A percentile compares a stretch with the other conserved stretches of the same genome.
Evolutionary conservation across 768 basidiomycete genomes (phyloP).

Genomic region (Arthromyces matolae): DNA sequence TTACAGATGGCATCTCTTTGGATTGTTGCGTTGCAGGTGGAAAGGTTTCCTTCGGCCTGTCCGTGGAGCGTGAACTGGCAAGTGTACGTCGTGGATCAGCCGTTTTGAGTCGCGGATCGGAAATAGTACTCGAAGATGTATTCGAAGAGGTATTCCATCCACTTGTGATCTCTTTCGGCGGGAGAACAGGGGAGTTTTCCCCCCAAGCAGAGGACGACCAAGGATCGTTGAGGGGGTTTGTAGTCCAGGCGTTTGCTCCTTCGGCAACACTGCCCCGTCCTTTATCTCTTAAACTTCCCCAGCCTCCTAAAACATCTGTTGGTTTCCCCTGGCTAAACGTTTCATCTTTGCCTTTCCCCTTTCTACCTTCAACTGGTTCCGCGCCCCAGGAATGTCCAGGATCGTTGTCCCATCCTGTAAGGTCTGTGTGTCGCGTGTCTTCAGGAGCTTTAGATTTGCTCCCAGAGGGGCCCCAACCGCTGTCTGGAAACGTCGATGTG

Average conservation of each 20-base stretch:
- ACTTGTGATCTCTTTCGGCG: background rate
- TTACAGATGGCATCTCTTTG: background rate
- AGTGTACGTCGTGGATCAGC: background rate
- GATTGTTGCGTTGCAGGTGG: background rate
- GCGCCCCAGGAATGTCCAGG: slow-evolving; percentile 4
- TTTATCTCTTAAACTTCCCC: slow-evolving; percentile 1
- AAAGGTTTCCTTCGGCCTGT: background rate
- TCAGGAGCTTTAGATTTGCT: background rate
- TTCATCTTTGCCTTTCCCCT: background rate
- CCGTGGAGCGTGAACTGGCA: background rate
- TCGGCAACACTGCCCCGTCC: background rate
- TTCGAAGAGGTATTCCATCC: slow-evolving; percentile 3
- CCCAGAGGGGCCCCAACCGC: background rate
- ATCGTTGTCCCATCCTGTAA: background rate
- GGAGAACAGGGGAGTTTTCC: no score
- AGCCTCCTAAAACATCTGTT: background rate
- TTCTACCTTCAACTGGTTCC: background rate
- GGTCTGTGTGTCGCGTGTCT: background rate
- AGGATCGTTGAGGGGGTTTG: background rate
- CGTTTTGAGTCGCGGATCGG: slow-evolving; percentile 3
- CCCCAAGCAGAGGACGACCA: no score
- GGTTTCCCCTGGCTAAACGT: slow-evolving; percentile 1
- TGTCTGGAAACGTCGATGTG: background rate
- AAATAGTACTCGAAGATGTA: no score
- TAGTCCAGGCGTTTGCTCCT: background rate